Conservation (phyloP, 768 basidiomycete species). For the Podaxis sp. region DNA sequence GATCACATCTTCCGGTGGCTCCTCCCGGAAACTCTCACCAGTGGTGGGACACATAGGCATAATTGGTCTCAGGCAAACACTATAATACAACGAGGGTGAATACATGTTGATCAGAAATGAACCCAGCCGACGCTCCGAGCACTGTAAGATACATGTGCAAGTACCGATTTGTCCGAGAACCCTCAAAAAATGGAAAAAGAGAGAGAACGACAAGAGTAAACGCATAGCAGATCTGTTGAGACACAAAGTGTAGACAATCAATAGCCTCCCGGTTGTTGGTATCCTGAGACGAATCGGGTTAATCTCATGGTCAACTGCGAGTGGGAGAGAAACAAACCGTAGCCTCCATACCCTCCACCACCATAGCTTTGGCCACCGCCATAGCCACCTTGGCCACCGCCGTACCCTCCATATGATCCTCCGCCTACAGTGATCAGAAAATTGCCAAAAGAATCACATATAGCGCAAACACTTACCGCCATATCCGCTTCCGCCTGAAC, state of each 20-base stretch:
- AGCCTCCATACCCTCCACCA: slow-evolving; percentile 23
- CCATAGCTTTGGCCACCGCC: slow-evolving; percentile 21
- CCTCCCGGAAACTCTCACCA: neutral
- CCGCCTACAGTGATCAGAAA: slow-evolving; percentile 13
- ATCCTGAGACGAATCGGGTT: slow-evolving; percentile 4
- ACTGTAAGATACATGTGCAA: slow-evolving; percentile 7
- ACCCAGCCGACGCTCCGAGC: slow-evolving; percentile 20
- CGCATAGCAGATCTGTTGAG: neutral
- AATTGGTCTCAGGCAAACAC: slow-evolving; percentile 18
- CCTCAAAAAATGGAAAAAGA: slow-evolving; percentile 6
- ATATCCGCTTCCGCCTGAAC: slow-evolving; percentile 26
- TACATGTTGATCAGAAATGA: slow-evolving; percentile 15
- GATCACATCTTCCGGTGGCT: neutral
- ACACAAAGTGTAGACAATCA: slow-evolving; percentile 16
- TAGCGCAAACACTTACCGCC: neutral
- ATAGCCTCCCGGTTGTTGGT: slow-evolving; percentile 28
- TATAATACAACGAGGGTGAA: slow-evolving; percentile 15
- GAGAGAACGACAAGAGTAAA: neutral
- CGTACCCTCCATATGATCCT: slow-evolving; percentile 14
- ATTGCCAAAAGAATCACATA: neutral
- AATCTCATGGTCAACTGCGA: neutral
- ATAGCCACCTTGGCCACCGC: slow-evolving; percentile 30
- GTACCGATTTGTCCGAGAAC: slow-evolving; percentile 16
- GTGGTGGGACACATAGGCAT: neutral
- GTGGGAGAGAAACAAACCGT: slow-evolving; percentile 7